Percentiles rank a stretch among this genome's conserved stretches.
phyloP scores from a whole-genome alignment of 2,329 filamentous ascomycete genomes.

The Teratosphaeria pseudoeucalypti region DNA sequence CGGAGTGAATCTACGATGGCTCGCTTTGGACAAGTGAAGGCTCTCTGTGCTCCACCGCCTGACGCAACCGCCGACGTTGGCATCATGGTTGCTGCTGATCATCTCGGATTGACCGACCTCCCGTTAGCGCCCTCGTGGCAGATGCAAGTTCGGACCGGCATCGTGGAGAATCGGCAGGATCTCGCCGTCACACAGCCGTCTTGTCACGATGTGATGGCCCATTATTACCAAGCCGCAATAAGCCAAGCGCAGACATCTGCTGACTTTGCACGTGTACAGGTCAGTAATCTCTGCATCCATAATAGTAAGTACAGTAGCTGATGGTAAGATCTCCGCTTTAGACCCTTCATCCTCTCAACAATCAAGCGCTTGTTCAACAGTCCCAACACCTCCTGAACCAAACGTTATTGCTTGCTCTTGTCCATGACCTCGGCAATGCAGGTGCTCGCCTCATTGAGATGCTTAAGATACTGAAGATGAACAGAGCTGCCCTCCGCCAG shows the following conservation, averaged over 20 bases:
- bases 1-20: constrained; percentile 20
- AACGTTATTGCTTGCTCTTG: constrained; percentile 13
- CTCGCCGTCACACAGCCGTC: not conserved
- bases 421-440: constrained; percentile 8
- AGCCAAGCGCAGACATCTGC: constrained; percentile 23
- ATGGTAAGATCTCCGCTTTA: constrained; percentile 25
- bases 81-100: constrained; percentile 5
- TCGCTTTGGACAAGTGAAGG: constrained; percentile 10
- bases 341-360: constrained; percentile 37
- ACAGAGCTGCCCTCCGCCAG: constrained; percentile 1
- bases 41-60: not conserved
- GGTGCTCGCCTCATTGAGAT: not conserved
- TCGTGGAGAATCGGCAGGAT: constrained; percentile 4
- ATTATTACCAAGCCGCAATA: constrained; percentile 22
- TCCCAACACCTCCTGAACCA: constrained; percentile 9
- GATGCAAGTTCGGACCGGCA: constrained; percentile 9
- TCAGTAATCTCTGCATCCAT: constrained; percentile 17
- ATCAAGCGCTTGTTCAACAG: constrained; percentile 30
- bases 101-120: constrained; percentile 14
- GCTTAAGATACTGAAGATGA: not conserved
- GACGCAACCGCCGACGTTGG: not conserved
- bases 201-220: constrained; percentile 5
- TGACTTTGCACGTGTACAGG: constrained; percentile 32
- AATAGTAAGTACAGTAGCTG: constrained; percentile 24
- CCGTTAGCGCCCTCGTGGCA: constrained; percentile 9